phyloP scores from a whole-genome alignment of 1,139 yeast species.

The Debaryomyces singareniensis region DNA sequence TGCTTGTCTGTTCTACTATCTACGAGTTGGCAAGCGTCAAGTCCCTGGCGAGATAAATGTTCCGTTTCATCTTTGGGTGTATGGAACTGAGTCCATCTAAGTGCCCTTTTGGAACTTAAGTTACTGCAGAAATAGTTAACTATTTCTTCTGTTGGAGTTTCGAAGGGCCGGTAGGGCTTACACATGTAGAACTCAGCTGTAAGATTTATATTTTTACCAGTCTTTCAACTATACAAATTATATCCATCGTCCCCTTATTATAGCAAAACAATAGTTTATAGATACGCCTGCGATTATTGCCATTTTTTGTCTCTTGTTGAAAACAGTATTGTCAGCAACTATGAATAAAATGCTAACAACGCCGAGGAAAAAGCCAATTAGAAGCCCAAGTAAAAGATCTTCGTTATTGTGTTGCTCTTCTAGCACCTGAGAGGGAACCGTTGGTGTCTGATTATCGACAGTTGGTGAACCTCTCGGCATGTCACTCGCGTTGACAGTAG shows the following conservation, averaged over 20 bases:
- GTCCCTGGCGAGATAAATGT: slow-evolving; percentile 47
- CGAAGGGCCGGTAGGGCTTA: slow-evolving; percentile 51
- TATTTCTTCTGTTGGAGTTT: slow-evolving; percentile 14
- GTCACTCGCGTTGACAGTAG: slow-evolving; percentile 44
- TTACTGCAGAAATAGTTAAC: slow-evolving; percentile 2
- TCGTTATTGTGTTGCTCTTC: slow-evolving; percentile 41
- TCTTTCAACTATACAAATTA: too few species aligned
- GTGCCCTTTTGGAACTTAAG: slow-evolving; percentile 35
- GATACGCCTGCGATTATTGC: slow-evolving; percentile 58
- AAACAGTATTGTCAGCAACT: slow-evolving; percentile 48
- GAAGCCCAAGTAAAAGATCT: slow-evolving; percentile 57
- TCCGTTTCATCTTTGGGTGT: slow-evolving; percentile 11
- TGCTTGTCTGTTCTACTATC: slow-evolving; percentile 47
- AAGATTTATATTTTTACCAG: not conserved
- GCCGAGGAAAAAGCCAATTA: slow-evolving; percentile 61
- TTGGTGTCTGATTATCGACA: slow-evolving; percentile 6
- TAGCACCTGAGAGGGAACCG: slow-evolving; percentile 21
- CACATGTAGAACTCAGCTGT: slow-evolving; percentile 14
- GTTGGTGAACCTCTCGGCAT: slow-evolving; percentile 5
- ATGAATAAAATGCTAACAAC: slow-evolving; percentile 52
- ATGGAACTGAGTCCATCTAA: slow-evolving; percentile 41
- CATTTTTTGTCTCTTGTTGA: slow-evolving; percentile 55
- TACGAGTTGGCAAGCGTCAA: slow-evolving; percentile 53
- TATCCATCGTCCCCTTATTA: slow-evolving; percentile 45
- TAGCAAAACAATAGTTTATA: slow-evolving; percentile 52